Conservation (phyloP, 2,329 filamentous ascomycete species). For the Tolypocladium sp. region DNA sequence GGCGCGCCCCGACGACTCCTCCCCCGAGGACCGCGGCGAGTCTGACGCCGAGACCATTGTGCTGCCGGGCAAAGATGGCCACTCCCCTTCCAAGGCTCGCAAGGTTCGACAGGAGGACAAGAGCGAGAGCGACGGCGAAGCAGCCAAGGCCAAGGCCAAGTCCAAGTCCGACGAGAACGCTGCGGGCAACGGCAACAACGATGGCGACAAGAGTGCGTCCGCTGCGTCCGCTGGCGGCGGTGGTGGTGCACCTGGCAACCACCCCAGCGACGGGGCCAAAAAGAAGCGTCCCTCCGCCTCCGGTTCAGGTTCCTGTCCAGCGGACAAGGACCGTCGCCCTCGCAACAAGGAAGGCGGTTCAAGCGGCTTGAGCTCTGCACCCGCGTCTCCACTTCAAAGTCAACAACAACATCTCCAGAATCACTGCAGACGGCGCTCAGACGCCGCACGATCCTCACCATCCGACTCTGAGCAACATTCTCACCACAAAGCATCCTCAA, state of each 20-base stretch:
- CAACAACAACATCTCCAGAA: constrained; percentile 17
- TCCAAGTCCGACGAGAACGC: neutral
- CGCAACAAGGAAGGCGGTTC: constrained; percentile 39
- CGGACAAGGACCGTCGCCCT: constrained; percentile 29
- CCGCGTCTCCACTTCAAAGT: constrained; percentile 41
- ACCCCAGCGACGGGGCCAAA: constrained; percentile 26
- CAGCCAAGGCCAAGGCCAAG: constrained; percentile 18
- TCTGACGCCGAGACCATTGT: constrained; percentile 68
- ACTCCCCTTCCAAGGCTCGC: constrained; percentile 53
- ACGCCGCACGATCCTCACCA: constrained; percentile 34
- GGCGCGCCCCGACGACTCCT: constrained; percentile 27
- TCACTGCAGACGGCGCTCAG: constrained; percentile 21
- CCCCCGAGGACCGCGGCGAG: constrained; percentile 47
- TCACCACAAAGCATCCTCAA: constrained; percentile 32
- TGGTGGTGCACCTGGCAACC: constrained; percentile 19
- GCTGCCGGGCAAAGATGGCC: constrained; percentile 53
- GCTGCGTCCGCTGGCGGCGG: constrained; percentile 12
- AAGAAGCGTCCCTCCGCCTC: constrained; percentile 37
- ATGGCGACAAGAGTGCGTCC: constrained; percentile 22
- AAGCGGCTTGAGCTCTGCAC: constrained; percentile 50
- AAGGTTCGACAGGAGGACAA: constrained; percentile 58
- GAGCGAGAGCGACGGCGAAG: constrained; percentile 44
- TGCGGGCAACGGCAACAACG: constrained; percentile 23
- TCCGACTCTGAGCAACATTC: constrained; percentile 49
- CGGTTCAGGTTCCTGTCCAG: constrained; percentile 9